A percentile compares a stretch with the other conserved stretches of the same genome.
These are phyloP conservation scores for Amphicarpaea edgeworthii DNA, from an alignment of 306 rosid species.

Conservation along the genomic window DNA sequence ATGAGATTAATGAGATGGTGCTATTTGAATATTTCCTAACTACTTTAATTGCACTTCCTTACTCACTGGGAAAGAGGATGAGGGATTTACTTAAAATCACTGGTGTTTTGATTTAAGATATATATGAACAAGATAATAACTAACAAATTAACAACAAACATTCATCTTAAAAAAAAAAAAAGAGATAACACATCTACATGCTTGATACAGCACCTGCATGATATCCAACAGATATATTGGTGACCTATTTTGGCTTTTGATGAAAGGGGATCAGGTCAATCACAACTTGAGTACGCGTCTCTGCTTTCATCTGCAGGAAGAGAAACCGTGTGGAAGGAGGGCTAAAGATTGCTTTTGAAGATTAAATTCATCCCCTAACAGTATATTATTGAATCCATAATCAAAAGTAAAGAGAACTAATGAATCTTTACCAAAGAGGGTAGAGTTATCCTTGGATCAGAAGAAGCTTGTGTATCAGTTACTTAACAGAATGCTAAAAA, in stretches of 20 bases:
- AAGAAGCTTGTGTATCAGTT: constrained; percentile 38
- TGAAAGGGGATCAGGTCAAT: background rate
- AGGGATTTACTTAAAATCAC: background rate
- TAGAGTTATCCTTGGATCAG: constrained; percentile 32
- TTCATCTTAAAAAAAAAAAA: too few relatives aligned
- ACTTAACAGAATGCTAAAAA: constrained; percentile 39
- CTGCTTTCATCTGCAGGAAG: background rate
- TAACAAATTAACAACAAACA: too few relatives aligned
- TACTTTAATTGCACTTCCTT: background rate
- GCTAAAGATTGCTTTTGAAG: constrained; percentile 3
- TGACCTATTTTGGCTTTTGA: background rate
- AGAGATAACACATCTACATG: too few relatives aligned
- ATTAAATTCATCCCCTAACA: constrained; percentile 26
- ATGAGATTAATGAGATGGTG: background rate
- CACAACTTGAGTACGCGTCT: background rate
- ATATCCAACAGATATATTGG: constrained; percentile 4
- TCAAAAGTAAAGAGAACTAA: constrained; percentile 35
- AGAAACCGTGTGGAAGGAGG: background rate
- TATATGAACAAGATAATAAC: background rate
- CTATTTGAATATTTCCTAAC: background rate
- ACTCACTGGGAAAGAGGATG: too few relatives aligned
- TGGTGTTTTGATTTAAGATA: background rate
- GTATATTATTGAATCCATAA: constrained; percentile 39
- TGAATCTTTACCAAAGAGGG: constrained; percentile 40
- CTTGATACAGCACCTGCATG: background rate